Evolutionary conservation across 2,329 filamentous ascomycete genomes (phyloP), one percentile per base, ranked within the genome.

Genomic region (Cytospora leucostoma): DNA sequence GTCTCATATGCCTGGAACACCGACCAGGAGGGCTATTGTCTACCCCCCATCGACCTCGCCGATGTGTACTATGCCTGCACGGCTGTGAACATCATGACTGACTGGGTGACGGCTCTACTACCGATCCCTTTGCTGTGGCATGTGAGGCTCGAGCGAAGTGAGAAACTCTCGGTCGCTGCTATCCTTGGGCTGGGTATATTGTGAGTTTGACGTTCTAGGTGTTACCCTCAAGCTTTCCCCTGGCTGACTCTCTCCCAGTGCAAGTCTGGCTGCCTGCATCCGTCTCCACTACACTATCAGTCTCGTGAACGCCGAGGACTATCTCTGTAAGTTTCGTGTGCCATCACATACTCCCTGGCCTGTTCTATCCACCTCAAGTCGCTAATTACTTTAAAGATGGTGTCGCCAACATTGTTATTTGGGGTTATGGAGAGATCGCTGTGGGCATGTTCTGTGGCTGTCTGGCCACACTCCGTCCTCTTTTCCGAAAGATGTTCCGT

Each of bases 1-100:
- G 61, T 65, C 1, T 65, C 64, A 11, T 60, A 60, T n/a, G 64
- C 63, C 15, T 65, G 63, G 63, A 56, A 65, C n/a, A 65, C 59
- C n/a, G 27, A 52, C 13, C 63, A 65, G 40, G 15, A 59, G 8
- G 63, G 63, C 7, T 51, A 7, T 27, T 65, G 63, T 32, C 63
- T 65, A 12, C 52, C 52, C 4, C 6, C 35, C 12, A 13, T 37
- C 12, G 35, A 13, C 8, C 35, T 65, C 19, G 63, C 63, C 1
- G 53, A 65, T n/a, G 38, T 65, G 2, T 65, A 65, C 27, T 65
- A 63, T 37, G 61, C 58, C 27, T 44, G 34, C 40, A 63, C 60
- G 33, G 60, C 63, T 10, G 63, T 65, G n/a, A 65, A 65, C 21
- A 65, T 65, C 13, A 35, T 38, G 4, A 65, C 63, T 7, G 63